Evolutionary conservation across 257 asterid species (phyloP).

Genomic region (Capsicum pubescens): DNA sequence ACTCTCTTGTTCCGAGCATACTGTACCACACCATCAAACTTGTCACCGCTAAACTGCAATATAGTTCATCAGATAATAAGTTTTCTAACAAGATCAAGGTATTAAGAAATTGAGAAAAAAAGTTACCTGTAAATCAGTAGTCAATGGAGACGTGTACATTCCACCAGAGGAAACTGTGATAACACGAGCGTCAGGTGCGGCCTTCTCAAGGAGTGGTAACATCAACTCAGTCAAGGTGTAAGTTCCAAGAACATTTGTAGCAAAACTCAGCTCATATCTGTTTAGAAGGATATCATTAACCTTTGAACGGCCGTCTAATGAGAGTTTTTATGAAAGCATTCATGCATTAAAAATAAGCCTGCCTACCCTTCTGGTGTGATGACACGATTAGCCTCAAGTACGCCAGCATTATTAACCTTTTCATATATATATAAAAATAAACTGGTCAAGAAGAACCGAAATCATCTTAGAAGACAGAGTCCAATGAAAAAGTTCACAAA

Average conservation of each 20-base stretch:
- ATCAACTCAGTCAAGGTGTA: conserved; percentile 75
- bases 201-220: conserved; percentile 86
- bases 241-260: conserved; percentile 87
- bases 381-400: conserved; percentile 64
- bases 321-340: background rate
- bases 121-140: conserved; percentile 69
- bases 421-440: conserved; percentile 24
- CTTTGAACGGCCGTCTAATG: background rate
- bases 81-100: conserved; percentile 2
- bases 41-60: conserved; percentile 61
- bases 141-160: conserved; percentile 89
- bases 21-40: conserved; percentile 79
- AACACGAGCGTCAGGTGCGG: conserved; percentile 95
- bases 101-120: background rate
- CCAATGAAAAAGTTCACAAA: background rate
- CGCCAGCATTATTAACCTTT: conserved; percentile 94
- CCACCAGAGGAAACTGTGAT: conserved; percentile 94
- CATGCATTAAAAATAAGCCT: conserved; percentile 24
- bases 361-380: conserved; percentile 84
- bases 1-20: conserved; percentile 93
- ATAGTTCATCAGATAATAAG: conserved; percentile 28
- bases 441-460: background rate
- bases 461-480: conserved; percentile 20
- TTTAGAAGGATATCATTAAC: conserved; percentile 22
- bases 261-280: conserved; percentile 87